Base-by-base conservation (phyloP, 2,329 filamentous ascomycete genomes). In the Thermoascus crustaceus region DNA sequence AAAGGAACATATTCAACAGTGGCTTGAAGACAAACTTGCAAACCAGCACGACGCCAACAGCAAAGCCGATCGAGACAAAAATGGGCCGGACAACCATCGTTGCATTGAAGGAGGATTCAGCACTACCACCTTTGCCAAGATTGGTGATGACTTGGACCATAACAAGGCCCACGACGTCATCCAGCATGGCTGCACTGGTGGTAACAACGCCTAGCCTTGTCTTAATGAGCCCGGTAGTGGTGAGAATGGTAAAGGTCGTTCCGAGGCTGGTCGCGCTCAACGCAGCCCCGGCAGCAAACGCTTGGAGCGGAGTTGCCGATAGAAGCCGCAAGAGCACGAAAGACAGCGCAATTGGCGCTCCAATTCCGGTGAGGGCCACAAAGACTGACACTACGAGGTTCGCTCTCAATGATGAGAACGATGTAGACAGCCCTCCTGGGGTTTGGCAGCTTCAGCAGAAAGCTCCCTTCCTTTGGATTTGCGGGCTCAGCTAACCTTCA, bases 111-210 rank as follows among this genome's bases (percentile, higher is more conserved):
- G 43, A 47, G 6, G 43, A 34, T 3, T 41, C 35, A 29, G 42
- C 46, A 30, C 53, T 35, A n/a, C n/a, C n/a, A n/a, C n/a, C n/a
- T n/a, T n/a, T n/a, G 57, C 80, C 71, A 0, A 89, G 63, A 30
- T 78, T 79, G 0, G 80, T 74, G 14, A 91, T 80, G 30, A 89
- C 72, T 45, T 85, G 76, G 0, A 86, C 80, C 75, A 89, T 82
- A 5, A 88, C 75, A 7, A 89, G 62, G 0, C 82, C 83, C 1
- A 84, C 72, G 0, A 89, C 78, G 58, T 91, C 84, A 52, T 91
- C 85, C 61, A 91, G 75, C 75, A 91, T 84, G 0, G 84, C 85
- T 1, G 82, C 83, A 39, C 75, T 79, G 2, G 75, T 75, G 0
- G 87, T 67, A 0, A 91, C 73, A 6, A 60, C 76, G 38, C 63